phyloP scores from a whole-genome alignment of 2,329 filamentous ascomycete genomes.

The Lojkania enalia region DNA sequence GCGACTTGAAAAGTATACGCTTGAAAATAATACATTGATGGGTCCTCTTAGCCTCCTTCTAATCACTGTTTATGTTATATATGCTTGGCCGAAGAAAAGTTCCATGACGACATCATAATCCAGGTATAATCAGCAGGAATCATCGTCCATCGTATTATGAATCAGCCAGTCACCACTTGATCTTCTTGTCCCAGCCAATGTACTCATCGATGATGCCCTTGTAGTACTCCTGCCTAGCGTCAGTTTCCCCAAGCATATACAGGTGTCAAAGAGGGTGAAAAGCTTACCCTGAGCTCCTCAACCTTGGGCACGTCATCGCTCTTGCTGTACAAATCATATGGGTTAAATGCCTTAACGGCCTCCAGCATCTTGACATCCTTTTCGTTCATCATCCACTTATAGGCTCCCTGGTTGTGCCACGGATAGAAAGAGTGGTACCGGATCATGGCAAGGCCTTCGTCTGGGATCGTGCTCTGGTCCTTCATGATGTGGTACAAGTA shows the following conservation, averaged over 20 bases:
- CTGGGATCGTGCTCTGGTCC: constrained; percentile 76
- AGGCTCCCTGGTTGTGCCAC: constrained; percentile 83
- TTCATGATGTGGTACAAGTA: constrained; percentile 86
- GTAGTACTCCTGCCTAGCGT: constrained; percentile 69
- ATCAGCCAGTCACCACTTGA: too few species aligned
- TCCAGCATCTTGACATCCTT: constrained; percentile 79
- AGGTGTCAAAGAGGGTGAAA: not conserved
- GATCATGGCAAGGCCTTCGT: constrained; percentile 88
- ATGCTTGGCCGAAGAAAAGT: too few species aligned
- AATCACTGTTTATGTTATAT: too few species aligned
- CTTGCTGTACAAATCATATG: constrained; percentile 92
- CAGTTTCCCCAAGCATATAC: constrained; percentile 14
- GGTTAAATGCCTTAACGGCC: constrained; percentile 85
- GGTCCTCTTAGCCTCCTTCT: too few species aligned
- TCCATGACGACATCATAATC: too few species aligned
- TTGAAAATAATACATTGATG: too few species aligned
- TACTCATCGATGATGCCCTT: constrained; percentile 74
- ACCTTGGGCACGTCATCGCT: constrained; percentile 77
- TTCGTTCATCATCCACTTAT: constrained; percentile 79
- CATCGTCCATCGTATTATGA: too few species aligned
- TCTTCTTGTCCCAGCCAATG: constrained; percentile 65
- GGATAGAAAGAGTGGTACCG: constrained; percentile 92
- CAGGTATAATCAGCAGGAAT: too few species aligned
- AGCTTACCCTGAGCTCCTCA: constrained; percentile 65
- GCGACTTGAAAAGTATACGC: too few species aligned